Percentiles rank a stretch among this genome's conserved stretches.
These are phyloP conservation scores for Aspergillus candidus DNA, from an alignment of 2,329 filamentous ascomycete genomes.

Conservation along the genomic window DNA sequence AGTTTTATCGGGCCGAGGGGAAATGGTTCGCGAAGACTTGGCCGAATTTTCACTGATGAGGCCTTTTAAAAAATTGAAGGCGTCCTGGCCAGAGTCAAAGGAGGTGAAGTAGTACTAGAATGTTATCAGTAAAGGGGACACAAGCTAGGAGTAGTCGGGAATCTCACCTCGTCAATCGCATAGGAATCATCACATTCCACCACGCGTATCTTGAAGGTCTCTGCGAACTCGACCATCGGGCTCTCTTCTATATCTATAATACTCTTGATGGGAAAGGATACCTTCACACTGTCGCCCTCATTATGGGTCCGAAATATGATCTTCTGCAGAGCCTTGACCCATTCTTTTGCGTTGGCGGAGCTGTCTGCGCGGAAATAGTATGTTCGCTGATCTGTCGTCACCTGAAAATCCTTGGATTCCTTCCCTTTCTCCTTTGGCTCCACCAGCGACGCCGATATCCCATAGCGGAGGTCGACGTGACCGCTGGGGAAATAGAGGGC, in stretches of 20 bases:
- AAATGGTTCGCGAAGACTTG: slow-evolving; percentile 31
- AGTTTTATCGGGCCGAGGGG: slow-evolving; percentile 11
- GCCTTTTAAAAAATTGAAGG: slow-evolving; percentile 68
- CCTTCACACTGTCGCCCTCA: slow-evolving; percentile 94
- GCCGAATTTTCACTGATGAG: slow-evolving; percentile 61
- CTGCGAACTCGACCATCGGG: slow-evolving; percentile 81
- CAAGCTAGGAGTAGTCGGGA: neutral
- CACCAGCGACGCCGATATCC: slow-evolving; percentile 72
- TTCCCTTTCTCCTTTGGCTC: slow-evolving; percentile 63
- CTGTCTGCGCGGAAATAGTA: slow-evolving; percentile 90
- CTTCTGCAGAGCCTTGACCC: slow-evolving; percentile 88
- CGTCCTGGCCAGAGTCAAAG: slow-evolving; percentile 78
- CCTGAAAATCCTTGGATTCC: slow-evolving; percentile 68
- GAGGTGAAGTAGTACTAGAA: slow-evolving; percentile 90
- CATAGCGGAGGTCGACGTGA: slow-evolving; percentile 86
- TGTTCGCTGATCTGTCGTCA: slow-evolving; percentile 74
- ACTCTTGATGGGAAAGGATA: slow-evolving; percentile 81
- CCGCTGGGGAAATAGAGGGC: slow-evolving; percentile 88
- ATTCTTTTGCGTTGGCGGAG: slow-evolving; percentile 81
- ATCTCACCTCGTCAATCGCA: slow-evolving; percentile 78
- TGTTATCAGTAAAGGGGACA: slow-evolving; percentile 11
- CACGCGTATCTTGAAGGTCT: slow-evolving; percentile 88
- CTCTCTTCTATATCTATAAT: slow-evolving; percentile 90
- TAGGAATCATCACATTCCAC: slow-evolving; percentile 92
- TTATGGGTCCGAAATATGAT: slow-evolving; percentile 96